Evolutionary conservation across 2,329 filamentous ascomycete species (phyloP), one percentile per base, ranked within the genome.

Genomic region (Sarocladiaceae sp.): DNA sequence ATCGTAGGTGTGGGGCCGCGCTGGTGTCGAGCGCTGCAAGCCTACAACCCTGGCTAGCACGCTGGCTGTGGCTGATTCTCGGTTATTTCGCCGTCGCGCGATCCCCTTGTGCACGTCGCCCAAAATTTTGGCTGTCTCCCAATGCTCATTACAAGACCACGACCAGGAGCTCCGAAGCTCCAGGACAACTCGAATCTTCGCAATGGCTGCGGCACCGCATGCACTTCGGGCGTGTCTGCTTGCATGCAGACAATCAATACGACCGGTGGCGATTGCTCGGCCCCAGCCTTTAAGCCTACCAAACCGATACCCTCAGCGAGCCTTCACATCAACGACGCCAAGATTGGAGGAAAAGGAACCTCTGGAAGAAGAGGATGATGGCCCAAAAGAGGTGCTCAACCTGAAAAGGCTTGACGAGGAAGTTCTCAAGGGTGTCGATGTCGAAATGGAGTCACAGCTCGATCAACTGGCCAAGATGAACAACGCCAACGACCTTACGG

Each of bases 141-240:
- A 62, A 62, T 60, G 55, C 55, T 58, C 56, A 56, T 18, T 33
- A 50, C 46, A 20, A 29, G 47, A 29, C 33, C 29, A 36, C 12
- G 15, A 50, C 17, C 4, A 37, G 33, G 47, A 50, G 47, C 31
- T 50, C 47, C 28, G 12, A 13, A 50, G 47, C 33, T 37, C 29
- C 20, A n/a, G n/a, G n/a, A 28, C 25, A 33, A 33, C 18, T 15
- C n/a, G 5, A 20, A 50, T 22, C 47, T 35, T 44, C 40, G 50
- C 12, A 28, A 56, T 56, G 54, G 52, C 54, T 28, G 52, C 54
- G 60, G 63, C 69, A 58, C 67, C 66, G 53, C 63, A 60, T 58
- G 67, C 67, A 59, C 62, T 63, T 52, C 65, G 70, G 61, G 61
- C 72, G 53, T 71, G 69, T 57, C 54, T 60, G 33, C 51, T 66